These are phyloP conservation scores for Nepenthes alata DNA, from an alignment of 179 eudicot species.

Conservation along the genomic window DNA sequence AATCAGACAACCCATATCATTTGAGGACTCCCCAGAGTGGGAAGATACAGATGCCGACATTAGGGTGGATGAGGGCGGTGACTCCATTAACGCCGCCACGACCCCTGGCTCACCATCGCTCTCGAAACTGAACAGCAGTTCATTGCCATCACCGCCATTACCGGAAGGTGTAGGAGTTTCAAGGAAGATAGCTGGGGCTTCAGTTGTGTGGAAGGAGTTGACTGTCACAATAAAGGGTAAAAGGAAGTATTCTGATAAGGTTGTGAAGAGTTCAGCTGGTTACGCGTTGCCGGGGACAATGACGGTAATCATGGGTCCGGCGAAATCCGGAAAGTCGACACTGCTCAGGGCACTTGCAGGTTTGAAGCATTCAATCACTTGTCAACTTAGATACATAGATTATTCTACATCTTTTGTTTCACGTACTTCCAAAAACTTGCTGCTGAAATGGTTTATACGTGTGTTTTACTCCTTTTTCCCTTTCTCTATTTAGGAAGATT, in stretches of 20 bases:
- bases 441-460: constrained; percentile 2
- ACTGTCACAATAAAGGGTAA: constrained; percentile 79
- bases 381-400: not conserved
- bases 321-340: constrained; percentile 95
- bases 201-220: constrained; percentile 84
- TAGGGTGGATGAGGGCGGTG: constrained; percentile 62
- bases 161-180: constrained; percentile 43
- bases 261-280: constrained; percentile 84
- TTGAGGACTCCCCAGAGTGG: constrained; percentile 99
- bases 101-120: constrained; percentile 78
- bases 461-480: not conserved
- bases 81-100: constrained; percentile 50
- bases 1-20: constrained; percentile 75
- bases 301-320: constrained; percentile 99
- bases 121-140: constrained; percentile 78
- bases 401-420: not conserved
- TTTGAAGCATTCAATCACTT: constrained; percentile 18
- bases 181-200: constrained; percentile 71
- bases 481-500: constrained; percentile 51
- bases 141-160: constrained; percentile 61
- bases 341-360: constrained; percentile 95
- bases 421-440: constrained; percentile 4
- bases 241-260: constrained; percentile 81
- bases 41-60: constrained; percentile 81
- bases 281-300: constrained; percentile 94